These are phyloP conservation scores for Spizellomyces sp. DNA, from an alignment of 192 early-diverging fungal species.

Conservation along the genomic window DNA sequence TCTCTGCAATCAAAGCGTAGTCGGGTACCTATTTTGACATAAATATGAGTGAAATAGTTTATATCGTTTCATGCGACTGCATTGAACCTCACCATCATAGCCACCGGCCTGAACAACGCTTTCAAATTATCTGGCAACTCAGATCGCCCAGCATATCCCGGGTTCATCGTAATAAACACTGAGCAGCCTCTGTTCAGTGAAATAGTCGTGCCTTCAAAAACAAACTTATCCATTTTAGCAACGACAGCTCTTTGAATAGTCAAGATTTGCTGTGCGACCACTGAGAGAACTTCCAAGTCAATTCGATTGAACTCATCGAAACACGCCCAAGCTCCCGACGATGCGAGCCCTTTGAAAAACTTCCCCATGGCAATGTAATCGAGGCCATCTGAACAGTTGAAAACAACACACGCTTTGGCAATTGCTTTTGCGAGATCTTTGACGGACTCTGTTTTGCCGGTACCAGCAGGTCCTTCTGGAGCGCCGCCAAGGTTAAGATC, in stretches of 20 bases:
- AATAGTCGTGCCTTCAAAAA: conserved; percentile 65
- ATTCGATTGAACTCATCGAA: conserved; percentile 70
- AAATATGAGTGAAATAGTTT: neutral
- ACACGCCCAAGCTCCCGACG: conserved; percentile 64
- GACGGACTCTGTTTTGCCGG: conserved; percentile 64
- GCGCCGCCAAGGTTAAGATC: conserved; percentile 65
- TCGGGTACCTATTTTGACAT: conserved; percentile 47
- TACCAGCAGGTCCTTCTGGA: conserved; percentile 63
- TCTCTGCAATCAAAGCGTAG: conserved; percentile 66
- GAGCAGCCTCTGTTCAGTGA: conserved; percentile 61
- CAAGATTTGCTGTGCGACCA: conserved; percentile 64
- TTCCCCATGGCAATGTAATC: conserved; percentile 71
- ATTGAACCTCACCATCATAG: conserved; percentile 54
- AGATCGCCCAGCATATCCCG: conserved; percentile 61
- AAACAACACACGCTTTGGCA: conserved; percentile 63
- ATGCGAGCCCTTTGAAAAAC: conserved; percentile 65
- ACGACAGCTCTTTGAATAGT: conserved; percentile 62
- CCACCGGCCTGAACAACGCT: conserved; percentile 64
- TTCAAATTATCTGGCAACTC: conserved; percentile 66
- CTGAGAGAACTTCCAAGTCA: conserved; percentile 63
- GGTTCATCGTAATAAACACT: conserved; percentile 68
- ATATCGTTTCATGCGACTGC: neutral
- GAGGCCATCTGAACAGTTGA: conserved; percentile 68
- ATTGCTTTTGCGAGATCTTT: conserved; percentile 67
- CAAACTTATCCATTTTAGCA: conserved; percentile 62